phyloP scores from a whole-genome alignment of 176 grass and related monocot genomes.

The Aegilops tauschii region DNA sequence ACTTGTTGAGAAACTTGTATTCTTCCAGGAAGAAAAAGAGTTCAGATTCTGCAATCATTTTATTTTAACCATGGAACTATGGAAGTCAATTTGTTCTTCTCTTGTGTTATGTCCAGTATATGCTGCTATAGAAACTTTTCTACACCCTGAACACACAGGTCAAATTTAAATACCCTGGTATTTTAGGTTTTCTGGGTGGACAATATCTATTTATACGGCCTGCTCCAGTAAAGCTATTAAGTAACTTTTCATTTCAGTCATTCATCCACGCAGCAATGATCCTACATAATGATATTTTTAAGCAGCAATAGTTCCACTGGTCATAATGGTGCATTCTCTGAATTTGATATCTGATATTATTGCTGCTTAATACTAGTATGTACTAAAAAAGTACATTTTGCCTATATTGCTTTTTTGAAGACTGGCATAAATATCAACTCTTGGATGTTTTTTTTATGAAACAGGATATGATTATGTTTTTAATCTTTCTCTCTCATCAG shows the following conservation, averaged over 20 bases:
- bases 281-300: not conserved
- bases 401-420: not conserved
- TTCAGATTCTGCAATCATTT: not conserved
- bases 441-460: not conserved
- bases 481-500: slow-evolving; percentile 35
- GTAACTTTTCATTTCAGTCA: not conserved
- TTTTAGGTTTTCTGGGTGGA: slow-evolving; percentile 6
- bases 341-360: not conserved
- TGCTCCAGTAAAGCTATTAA: slow-evolving; percentile 17
- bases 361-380: not conserved
- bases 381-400: not conserved
- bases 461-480: slow-evolving; percentile 19
- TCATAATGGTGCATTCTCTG: not conserved
- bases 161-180: slow-evolving; percentile 4
- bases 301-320: not conserved
- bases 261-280: slow-evolving; percentile 2
- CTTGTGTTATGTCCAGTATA: slow-evolving; percentile 6
- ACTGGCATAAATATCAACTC: slow-evolving; percentile 10
- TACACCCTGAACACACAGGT: not conserved
- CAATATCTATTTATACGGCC: not conserved
- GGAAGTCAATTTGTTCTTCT: not conserved
- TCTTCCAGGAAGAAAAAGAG: slow-evolving; percentile 13
- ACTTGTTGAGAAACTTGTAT: not conserved
- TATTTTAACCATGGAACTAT: slow-evolving; percentile 6
- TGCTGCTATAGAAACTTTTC: not conserved